A percentile compares a stretch with the other conserved stretches of the same genome.
Conservation (phyloP, 768 basidiomycete genomes). For the Boletus pseudopeckii region DNA sequence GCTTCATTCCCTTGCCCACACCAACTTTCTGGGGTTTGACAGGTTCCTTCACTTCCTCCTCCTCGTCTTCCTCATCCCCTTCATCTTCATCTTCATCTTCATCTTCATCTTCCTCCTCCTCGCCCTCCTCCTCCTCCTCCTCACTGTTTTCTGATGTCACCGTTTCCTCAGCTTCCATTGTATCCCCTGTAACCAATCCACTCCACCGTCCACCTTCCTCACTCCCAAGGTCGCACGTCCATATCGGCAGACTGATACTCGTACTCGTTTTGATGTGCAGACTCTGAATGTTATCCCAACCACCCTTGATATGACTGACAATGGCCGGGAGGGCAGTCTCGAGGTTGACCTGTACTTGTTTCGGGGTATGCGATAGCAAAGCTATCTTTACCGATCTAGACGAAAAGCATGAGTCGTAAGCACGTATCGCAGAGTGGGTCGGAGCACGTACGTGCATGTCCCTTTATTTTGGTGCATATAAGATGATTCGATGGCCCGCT, state of each 20-base stretch:
- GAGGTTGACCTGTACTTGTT: constrained; percentile 78
- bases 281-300: constrained; percentile 90
- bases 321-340: constrained; percentile 73
- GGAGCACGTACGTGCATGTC: constrained; percentile 75
- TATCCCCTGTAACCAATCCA: constrained; percentile 18
- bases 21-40: neutral
- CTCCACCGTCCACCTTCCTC: constrained; percentile 32
- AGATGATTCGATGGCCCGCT: constrained; percentile 88
- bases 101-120: neutral
- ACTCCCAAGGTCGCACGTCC: constrained; percentile 72
- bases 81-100: neutral
- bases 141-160: neutral
- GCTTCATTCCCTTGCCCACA: constrained; percentile 6
- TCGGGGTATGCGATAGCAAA: constrained; percentile 63
- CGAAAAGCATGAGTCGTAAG: neutral
- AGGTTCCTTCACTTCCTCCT: neutral
- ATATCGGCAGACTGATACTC: constrained; percentile 85
- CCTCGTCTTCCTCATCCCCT: neutral
- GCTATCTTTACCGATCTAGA: constrained; percentile 82
- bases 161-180: constrained; percentile 5
- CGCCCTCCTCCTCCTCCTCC: neutral
- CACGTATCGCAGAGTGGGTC: neutral
- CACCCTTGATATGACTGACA: constrained; percentile 64
- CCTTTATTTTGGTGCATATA: constrained; percentile 96
- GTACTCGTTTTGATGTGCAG: constrained; percentile 87